Base-by-base conservation (phyloP, 2,329 filamentous ascomycete species). In the Venturia nashicola region DNA sequence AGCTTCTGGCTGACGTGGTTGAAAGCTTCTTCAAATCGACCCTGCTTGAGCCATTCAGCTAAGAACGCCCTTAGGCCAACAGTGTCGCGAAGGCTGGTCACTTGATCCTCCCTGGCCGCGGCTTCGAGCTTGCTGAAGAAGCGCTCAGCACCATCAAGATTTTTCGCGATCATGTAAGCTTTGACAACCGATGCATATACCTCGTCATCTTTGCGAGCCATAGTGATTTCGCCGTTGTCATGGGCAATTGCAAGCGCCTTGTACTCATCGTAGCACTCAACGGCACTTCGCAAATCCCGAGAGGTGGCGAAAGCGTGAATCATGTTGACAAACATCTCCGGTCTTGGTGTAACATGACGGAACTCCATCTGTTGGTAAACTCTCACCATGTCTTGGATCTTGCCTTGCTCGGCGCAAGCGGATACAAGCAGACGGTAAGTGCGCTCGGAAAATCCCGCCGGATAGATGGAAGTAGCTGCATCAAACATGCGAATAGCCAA, bases 241-340 rank as follows among this genome's bases (percentile, higher is more conserved):
- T 94, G 84, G 46, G 88, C 86, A 62, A 97, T 85, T n/a, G 93
- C 92, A 51, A 97, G 80, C 57, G 85, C 84, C 71, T 91, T 91
- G 80, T 97, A 97, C 76, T 96, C 90, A 68, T 95, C 93, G 77
- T 97, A 99, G 76, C 91, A 91, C 73, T 96, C 91, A 7, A 97
- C 90, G 23, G 92, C 94, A 69, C 89, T 95, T 70, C 86, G 82
- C 55, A 97, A 78, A 72, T 97, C 91, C 61, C 91, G 89, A 12
- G 83, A 83, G 51, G 84, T 83, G 66, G 90, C 90, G 72, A 96
- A 97, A 0, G 92, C 91, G n/a, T 89, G 86, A 73, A 99, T 97
- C 90, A 99, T 96, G 20, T 87, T 83, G 1, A 91, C 89, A 76
- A 96, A 97, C 62, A 93, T 90, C 57, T 88, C 85, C 6, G 91